Evolutionary conservation across 371 early-diverging fungal genomes (phyloP).

Genomic region (Mortierella sp.): DNA sequence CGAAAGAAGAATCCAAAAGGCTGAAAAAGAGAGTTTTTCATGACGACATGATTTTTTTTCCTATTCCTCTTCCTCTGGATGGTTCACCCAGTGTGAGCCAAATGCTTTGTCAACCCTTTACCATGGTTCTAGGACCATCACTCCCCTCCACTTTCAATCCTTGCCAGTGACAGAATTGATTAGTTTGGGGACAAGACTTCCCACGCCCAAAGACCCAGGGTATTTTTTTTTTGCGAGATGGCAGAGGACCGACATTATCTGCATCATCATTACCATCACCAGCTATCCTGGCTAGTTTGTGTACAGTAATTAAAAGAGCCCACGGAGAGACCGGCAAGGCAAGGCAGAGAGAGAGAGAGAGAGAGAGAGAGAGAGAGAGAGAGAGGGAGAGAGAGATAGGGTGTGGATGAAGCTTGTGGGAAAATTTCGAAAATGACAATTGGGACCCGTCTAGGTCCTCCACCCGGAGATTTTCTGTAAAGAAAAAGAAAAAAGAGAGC

Average conservation of each 20-base stretch:
- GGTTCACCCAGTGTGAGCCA: not conserved
- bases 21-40: not conserved
- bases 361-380: not conserved
- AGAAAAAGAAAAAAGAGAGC: not conserved
- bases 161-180: too few species aligned
- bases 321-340: not conserved
- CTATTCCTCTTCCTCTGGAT: too few species aligned
- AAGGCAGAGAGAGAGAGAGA: not conserved
- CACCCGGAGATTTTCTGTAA: constrained; percentile 6
- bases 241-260: not conserved
- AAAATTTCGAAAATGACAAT: constrained; percentile 8
- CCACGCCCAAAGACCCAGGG: not conserved
- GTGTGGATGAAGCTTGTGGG: not conserved
- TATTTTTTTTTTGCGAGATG: not conserved
- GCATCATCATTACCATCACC: not conserved
- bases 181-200: not conserved
- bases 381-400: not conserved
- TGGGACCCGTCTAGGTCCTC: constrained; percentile 2
- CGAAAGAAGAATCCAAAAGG: not conserved
- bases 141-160: not conserved
- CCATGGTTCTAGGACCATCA: not conserved
- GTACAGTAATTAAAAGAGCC: constrained; percentile 3
- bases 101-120: not conserved
- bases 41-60: not conserved
- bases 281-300: not conserved